Evolutionary conservation across 1,284 basidiomycete species (phyloP), one percentile per base, ranked within the genome.

Genomic region (Cryptococcus jaspeensis): DNA sequence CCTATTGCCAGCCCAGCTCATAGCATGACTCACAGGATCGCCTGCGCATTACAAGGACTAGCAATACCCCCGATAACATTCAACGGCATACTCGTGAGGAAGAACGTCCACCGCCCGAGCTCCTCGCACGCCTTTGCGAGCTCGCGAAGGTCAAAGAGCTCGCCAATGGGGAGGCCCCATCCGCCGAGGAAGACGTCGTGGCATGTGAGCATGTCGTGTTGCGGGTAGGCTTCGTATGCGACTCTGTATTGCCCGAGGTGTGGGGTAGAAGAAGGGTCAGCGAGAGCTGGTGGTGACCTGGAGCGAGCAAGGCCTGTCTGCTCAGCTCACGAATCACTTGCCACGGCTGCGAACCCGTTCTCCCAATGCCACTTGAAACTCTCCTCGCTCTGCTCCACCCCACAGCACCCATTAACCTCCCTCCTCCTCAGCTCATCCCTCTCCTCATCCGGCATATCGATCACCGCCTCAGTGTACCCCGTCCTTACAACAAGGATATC

Each of bases 41-140:
- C 73, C 60, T 73, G 67, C 7, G 78, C 80, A 59, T 81, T 80
- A n/a, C n/a, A n/a, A n/a, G n/a, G 74, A 42, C 72, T 75, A 0
- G 78, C 79, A 7, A 80, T 74, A 7, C 79, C 80, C 2, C 78
- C 78, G 13, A 69, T 69, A 22, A 80, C 55, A 54, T 79, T 73
- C 37, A 80, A 58, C 4, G 75, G 75, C 67, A 74, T 72, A 32
- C 65, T 69, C 16, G 75, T 59, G 53, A 80, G 73, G 64, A 79
- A 74, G 69, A 80, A 80, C 0, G 74, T 72, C 66, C 70, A 81
- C 39, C 74, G 58, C 11, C 69, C 55, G 15, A 65, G 56, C 50
- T 64, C 43, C 22, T 62, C 55, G 48, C 77, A 79, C 50, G 71
- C 61, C 35, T 63, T 39, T 1, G 74, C 69, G 12, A 81, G 66